phyloP scores from a whole-genome alignment of 176 grass and related monocot species.

The Phragmites australis region DNA sequence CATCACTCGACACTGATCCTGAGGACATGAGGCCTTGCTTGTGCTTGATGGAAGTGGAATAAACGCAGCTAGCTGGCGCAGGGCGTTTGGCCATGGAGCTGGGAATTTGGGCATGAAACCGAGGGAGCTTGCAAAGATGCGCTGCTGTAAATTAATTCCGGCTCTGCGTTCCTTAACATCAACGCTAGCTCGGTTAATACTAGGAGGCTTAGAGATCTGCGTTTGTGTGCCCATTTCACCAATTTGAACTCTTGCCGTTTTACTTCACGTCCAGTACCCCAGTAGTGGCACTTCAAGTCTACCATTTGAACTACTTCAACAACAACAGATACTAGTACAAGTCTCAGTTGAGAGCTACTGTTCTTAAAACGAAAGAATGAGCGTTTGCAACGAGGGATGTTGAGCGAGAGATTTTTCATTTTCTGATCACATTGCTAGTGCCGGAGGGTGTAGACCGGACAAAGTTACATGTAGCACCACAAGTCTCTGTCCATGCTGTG shows the following conservation, averaged over 20 bases:
- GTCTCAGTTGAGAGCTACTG: not conserved
- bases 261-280: constrained; percentile 4
- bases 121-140: constrained; percentile 38
- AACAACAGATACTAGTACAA: not conserved
- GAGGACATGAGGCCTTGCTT: constrained; percentile 23
- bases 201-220: constrained; percentile 28
- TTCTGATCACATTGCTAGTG: not conserved
- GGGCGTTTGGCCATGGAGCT: not conserved
- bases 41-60: not conserved
- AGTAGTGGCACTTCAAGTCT: not conserved
- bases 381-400: not conserved
- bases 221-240: constrained; percentile 14
- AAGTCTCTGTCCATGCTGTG: not conserved
- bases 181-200: constrained; percentile 17
- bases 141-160: not conserved
- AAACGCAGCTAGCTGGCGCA: not conserved
- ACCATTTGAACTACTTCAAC: not conserved
- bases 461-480: not conserved
- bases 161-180: constrained; percentile 29
- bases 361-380: not conserved
- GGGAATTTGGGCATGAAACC: not conserved
- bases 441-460: no score
- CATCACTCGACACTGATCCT: constrained; percentile 38
- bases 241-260: not conserved
- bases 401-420: not conserved